Evolutionary conservation across 2,329 filamentous ascomycete genomes (phyloP).

Genomic region (Lachnellula occidentalis): DNA sequence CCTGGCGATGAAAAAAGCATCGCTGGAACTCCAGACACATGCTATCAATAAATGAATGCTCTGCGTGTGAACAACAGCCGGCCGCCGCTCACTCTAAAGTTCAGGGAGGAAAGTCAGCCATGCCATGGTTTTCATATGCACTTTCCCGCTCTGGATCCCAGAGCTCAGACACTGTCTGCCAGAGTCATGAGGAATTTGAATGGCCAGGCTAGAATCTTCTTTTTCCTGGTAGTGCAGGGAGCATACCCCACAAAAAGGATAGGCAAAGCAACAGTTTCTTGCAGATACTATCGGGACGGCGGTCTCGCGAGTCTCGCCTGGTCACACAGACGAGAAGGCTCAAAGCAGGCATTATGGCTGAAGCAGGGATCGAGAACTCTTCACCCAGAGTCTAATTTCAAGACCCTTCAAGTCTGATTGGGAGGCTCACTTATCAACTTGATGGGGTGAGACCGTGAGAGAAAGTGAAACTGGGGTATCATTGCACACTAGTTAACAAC

Average conservation of each 20-base stretch:
- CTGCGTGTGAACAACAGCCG: not conserved
- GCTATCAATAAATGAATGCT: not conserved
- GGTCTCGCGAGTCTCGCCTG: no score
- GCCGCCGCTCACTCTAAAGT: not conserved
- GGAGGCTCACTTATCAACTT: not conserved
- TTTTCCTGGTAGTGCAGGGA: conserved; percentile 4
- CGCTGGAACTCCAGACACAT: not conserved
- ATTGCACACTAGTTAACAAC: not conserved
- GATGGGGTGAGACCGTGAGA: no score
- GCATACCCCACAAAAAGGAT: not conserved
- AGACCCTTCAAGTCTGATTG: not conserved
- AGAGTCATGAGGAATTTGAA: conserved; percentile 1
- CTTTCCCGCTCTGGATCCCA: not conserved
- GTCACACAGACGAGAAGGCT: conserved; percentile 1
- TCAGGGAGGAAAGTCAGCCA: not conserved
- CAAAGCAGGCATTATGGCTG: conserved; percentile 4
- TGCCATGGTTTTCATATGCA: not conserved
- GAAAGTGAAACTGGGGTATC: not conserved
- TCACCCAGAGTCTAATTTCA: not conserved
- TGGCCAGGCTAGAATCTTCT: not conserved
- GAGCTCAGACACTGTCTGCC: conserved; percentile 5
- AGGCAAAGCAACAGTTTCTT: not conserved
- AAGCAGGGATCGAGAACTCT: not conserved
- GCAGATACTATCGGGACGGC: not conserved
- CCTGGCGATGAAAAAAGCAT: conserved; percentile 1